Evolutionary conservation across 2,329 filamentous ascomycete species (phyloP), one percentile per base, ranked within the genome.

Genomic region (Ophiosphaerella korrae): DNA sequence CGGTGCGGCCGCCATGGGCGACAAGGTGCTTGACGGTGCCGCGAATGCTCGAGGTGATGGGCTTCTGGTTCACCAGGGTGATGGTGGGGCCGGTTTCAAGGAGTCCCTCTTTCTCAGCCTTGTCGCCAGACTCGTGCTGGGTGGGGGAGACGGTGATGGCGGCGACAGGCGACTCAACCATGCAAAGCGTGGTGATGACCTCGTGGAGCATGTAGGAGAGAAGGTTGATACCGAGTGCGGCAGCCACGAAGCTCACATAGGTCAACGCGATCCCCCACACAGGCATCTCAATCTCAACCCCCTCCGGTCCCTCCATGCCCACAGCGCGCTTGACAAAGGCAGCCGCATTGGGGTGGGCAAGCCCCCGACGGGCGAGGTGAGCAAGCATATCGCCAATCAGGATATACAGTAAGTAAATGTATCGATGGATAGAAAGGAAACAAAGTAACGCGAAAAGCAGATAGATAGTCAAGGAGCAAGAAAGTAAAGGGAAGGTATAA

Each of bases 11-110:
- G 53, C 81, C 86, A 58, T 84, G 76, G 40, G 82, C 76, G 57
- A 79, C 79, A 38, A 97, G 80, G 53, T 88, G 86, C 44, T 73
- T 74, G 53, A 87, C 72, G 2, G 85, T 83, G 8, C 75, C 76
- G 52, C 81, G 78, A 64, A 89, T 81, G 57, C 77, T 83, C 46
- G 80, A 77, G 32, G 87, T 89, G 64, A 88, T 80, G 47, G 84
- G 85, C 68, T 80, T 79, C 59, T 80, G 75, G 54, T 77, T 75
- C 57, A 81, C 73, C 49, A 81, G 45, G 64, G 75, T 71, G 58
- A 72, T 66, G 57, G 73, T 70, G 14, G 73, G 69, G 26, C 66
- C 69, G 24, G 66, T 62, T 64, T 79, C 76, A 12, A 76, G 65
- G 26, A 72, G 67, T 48, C 69, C 58, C 44, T 71, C 66, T 44